A percentile compares a stretch with the other conserved stretches of the same genome.
Conservation (phyloP, 192 early-diverging fungal genomes). For the Coemansia sp. region DNA sequence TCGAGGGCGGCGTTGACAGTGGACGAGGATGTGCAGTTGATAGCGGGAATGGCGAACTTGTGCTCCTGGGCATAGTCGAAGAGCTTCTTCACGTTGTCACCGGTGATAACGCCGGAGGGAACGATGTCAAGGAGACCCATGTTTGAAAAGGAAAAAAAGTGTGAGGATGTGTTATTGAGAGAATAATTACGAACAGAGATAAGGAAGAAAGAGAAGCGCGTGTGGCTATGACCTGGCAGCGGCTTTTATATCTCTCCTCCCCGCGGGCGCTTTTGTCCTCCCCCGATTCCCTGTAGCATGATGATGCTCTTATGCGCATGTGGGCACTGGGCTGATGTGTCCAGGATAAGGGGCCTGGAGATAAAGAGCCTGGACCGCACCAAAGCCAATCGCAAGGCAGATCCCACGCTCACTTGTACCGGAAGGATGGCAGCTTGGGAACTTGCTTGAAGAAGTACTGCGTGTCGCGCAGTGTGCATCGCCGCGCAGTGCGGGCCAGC, state of each 20-base stretch:
- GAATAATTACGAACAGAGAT: slow-evolving; percentile 1
- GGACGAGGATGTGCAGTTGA: slow-evolving; percentile 95
- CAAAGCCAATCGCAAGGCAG: not conserved
- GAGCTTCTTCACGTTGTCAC: slow-evolving; percentile 87
- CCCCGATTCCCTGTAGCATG: too few species aligned
- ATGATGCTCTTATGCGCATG: too few species aligned
- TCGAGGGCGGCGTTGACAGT: slow-evolving; percentile 93
- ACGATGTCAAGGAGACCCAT: slow-evolving; percentile 85
- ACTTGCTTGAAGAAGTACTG: slow-evolving; percentile 61
- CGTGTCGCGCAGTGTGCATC: slow-evolving; percentile 59
- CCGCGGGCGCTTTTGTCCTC: not conserved
- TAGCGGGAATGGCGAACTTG: slow-evolving; percentile 92
- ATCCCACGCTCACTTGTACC: slow-evolving; percentile 27
- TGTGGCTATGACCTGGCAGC: not conserved
- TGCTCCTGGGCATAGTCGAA: slow-evolving; percentile 76
- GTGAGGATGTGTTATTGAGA: not conserved
- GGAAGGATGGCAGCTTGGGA: slow-evolving; percentile 58
- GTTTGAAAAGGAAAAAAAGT: slow-evolving; percentile 19
- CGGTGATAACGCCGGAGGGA: slow-evolving; percentile 90
- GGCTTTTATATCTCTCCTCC: not conserved
- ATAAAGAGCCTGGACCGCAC: slow-evolving; percentile 12
- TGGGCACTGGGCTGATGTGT: not conserved
- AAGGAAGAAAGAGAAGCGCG: slow-evolving; percentile 6
- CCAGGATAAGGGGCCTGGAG: not conserved
- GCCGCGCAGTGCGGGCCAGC: slow-evolving; percentile 54